Conservation (phyloP, 78 protist species). For the Dictyostelium intermedium region DNA sequence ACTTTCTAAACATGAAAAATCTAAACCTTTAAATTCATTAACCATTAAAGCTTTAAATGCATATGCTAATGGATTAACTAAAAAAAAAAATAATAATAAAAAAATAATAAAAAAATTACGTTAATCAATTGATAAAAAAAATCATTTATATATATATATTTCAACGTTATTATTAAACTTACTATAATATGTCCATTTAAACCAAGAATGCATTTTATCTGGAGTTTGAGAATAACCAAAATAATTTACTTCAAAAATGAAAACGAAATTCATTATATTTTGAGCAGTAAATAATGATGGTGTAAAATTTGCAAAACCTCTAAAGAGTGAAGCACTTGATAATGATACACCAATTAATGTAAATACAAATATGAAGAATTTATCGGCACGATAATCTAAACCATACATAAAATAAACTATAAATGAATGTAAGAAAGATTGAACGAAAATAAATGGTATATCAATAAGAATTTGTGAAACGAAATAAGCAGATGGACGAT, state of each 20-base stretch:
- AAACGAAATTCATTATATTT: slow-evolving; percentile 30
- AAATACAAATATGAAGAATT: slow-evolving; percentile 51
- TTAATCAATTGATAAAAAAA: background rate
- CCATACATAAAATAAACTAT: slow-evolving; percentile 71
- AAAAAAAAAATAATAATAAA: slow-evolving; percentile 1
- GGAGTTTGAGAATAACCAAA: slow-evolving; percentile 51
- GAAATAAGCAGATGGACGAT: slow-evolving; percentile 51
- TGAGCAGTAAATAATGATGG: slow-evolving; percentile 52
- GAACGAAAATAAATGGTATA: slow-evolving; percentile 33
- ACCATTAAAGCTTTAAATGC: slow-evolving; percentile 50
- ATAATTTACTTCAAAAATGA: slow-evolving; percentile 40
- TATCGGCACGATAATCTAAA: slow-evolving; percentile 35
- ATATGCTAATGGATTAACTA: slow-evolving; percentile 59
- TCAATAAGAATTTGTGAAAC: slow-evolving; percentile 51
- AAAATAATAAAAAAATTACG: background rate
- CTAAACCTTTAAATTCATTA: slow-evolving; percentile 44
- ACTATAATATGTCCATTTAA: slow-evolving; percentile 28
- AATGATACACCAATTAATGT: slow-evolving; percentile 24
- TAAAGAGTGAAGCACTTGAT: slow-evolving; percentile 17
- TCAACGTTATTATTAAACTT: background rate
- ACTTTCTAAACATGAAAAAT: background rate
- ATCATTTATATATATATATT: too few species aligned
- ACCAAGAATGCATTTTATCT: slow-evolving; percentile 72
- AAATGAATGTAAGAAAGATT: slow-evolving; percentile 29
- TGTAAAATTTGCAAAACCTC: slow-evolving; percentile 47